Percentiles rank a stretch among this genome's conserved stretches.
These are phyloP conservation scores for Chiua virens DNA, from an alignment of 768 basidiomycete species.

Conservation along the genomic window DNA sequence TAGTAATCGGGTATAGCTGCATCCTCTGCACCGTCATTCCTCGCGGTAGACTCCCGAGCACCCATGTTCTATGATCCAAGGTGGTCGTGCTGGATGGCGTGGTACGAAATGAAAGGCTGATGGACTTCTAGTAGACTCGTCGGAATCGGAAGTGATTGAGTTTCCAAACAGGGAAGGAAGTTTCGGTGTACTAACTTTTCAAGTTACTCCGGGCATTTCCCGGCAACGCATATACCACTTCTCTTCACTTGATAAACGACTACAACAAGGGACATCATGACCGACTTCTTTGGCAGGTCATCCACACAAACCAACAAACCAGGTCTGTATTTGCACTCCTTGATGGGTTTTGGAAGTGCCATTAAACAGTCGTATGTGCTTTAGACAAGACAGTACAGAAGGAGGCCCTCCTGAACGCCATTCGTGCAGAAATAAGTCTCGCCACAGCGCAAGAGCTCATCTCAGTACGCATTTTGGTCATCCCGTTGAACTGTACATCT, in stretches of 20 bases:
- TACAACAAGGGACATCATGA: conserved; percentile 34
- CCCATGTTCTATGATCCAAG: conserved; percentile 48
- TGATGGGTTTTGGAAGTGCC: not conserved
- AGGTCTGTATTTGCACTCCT: conserved; percentile 10
- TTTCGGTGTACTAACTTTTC: not conserved
- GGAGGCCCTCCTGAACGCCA: conserved; percentile 54
- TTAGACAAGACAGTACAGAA: conserved; percentile 40
- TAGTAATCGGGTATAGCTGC: conserved; percentile 67
- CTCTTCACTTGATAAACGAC: no score
- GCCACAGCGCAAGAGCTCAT: conserved; percentile 81
- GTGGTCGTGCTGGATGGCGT: no score
- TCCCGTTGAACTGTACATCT: not conserved
- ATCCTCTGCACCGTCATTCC: conserved; percentile 26
- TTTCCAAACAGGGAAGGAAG: conserved; percentile 15
- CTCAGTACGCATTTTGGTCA: conserved; percentile 45
- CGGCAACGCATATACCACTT: no score
- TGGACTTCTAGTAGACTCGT: not conserved
- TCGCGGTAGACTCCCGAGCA: conserved; percentile 60
- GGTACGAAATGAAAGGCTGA: not conserved
- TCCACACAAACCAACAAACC: conserved; percentile 27
- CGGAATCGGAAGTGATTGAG: not conserved
- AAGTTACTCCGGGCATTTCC: no score
- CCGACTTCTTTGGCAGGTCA: conserved; percentile 50
- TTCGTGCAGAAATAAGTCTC: conserved; percentile 69
- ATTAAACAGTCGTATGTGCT: not conserved